Evolutionary conservation across 2,329 filamentous ascomycete species (phyloP), one percentile per base, ranked within the genome.

Genomic region (Verticillium alfalfae): DNA sequence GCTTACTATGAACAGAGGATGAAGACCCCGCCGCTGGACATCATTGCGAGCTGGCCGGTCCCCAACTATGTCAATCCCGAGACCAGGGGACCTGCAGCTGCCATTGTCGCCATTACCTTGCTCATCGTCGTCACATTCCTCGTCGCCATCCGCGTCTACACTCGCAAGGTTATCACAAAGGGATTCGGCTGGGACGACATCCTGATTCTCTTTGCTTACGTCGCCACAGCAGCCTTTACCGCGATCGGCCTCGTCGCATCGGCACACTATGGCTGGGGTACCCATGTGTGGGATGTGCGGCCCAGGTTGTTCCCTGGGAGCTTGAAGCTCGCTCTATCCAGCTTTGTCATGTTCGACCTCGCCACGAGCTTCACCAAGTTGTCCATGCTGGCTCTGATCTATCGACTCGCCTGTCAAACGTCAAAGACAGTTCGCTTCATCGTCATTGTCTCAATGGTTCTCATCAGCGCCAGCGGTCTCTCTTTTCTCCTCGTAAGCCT

Each of bases 171-270:
- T 41, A 70, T 76, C 7, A 74, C 75, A 1, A 68, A 68, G n/a
- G 71, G 71, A 6, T 71, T 76, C 56, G 73, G 73, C 16, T 66
- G 71, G 10, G 76, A 78, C 45, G 76, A 78, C 61, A 63, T 72
- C 13, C 67, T 78, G 15, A 74, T 77, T 49, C 60, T 72, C 15
- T 39, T 73, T n/a, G 73, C 76, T 64, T 76, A 71, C 59, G 72
- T 77, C 34, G 74, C 75, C 12, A 68, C 74, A 3, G 64, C 67
- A 9, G 68, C 68, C 9, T 76, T 73, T 57, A 70, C 72, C 9
- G 66, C 72, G 34, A 61, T 69, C 5, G 71, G 71, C 3, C 60
- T 74, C 55, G 59, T 71, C 49, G 69, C 67, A 1, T 68, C 72
- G 56, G 60, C 67, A 2, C 41, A 57, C 8, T 67, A 73, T 8